Base-by-base conservation (phyloP, 805 yeast genomes). In the Jamesozyma piceae region DNA sequence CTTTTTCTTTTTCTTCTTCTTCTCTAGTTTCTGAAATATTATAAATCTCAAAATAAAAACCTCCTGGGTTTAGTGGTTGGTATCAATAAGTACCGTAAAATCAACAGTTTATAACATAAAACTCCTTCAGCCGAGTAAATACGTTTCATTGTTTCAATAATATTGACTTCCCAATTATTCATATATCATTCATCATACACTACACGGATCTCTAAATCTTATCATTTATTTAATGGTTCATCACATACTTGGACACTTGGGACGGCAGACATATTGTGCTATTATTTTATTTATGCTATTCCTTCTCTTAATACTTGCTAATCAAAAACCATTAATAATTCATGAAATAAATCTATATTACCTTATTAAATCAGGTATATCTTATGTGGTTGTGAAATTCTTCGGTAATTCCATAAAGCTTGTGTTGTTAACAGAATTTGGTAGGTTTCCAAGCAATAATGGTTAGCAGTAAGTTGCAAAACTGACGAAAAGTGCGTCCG, bases 201-300 rank as follows among this genome's bases (percentile, higher is more conserved):
- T n/a, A n/a, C n/a, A n/a, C n/a, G n/a, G n/a, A n/a, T n/a, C n/a
- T n/a, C 28, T 24, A 24, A 24, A 24, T 8, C 28, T 8, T 24
- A 24, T 6, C 10, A 24, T 24, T 24, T 24, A 24, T 24, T 24
- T 11, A 24, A 11, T 24, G 28, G 28, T 31, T 15, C n/a, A 5
- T 33, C 38, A 52, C 55, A 52, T 52, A 52, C 55, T 52, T 52
- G 55, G 70, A 83, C 90, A 75, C 89, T 81, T 78, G 83, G 87
- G 71, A 73, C 71, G 66, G 87, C 69, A 69, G 82, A 77, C 82
- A 77, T 78, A 66, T 68, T 67, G 36, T 65, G 60, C 59, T 41
- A 46, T 42, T 48, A 42, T 45, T 49, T 32, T 39, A 41, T 39
- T 36, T 42, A 37, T 50, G 49, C 26, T 33, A 19, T 6, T 33